phyloP scores from a whole-genome alignment of 108 stramenopile species.

The Pseudonitzschia delicatissima region DNA sequence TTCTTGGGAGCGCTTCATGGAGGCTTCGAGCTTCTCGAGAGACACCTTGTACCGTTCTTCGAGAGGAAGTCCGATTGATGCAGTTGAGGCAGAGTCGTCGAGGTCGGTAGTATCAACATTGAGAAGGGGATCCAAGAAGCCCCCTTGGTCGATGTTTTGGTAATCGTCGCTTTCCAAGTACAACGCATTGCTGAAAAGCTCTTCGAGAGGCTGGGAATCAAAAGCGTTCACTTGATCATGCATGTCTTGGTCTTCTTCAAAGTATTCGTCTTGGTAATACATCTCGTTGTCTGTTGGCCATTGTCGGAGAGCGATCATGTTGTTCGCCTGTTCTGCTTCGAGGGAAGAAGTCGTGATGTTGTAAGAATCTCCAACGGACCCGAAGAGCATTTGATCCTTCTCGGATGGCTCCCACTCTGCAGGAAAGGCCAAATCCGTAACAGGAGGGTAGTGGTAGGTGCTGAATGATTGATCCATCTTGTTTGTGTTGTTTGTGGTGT shows the following conservation, averaged over 20 bases:
- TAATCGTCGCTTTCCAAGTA: constrained; percentile 32
- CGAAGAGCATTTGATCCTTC: neutral
- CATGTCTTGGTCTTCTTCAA: neutral
- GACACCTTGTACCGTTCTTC: constrained; percentile 42
- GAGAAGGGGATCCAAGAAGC: constrained; percentile 31
- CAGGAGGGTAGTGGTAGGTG: constrained; percentile 4
- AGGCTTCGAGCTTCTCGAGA: constrained; percentile 36
- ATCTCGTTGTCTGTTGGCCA: neutral
- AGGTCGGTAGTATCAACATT: constrained; percentile 8
- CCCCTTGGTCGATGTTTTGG: constrained; percentile 22
- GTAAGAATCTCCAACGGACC: neutral
- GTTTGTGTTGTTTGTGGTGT: neutral
- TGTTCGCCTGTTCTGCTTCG: neutral
- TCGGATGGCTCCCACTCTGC: constrained; percentile 5
- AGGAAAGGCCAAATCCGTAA: neutral
- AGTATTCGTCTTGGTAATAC: neutral
- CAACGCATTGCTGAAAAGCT: constrained; percentile 32
- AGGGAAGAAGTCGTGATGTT: neutral
- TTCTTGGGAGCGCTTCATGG: constrained; percentile 48
- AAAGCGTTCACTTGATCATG: constrained; percentile 1
- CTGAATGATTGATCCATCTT: neutral
- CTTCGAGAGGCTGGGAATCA: constrained; percentile 39
- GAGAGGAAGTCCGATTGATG: constrained; percentile 18
- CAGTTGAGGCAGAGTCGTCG: constrained; percentile 1
- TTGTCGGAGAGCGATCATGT: no score